Evolutionary conservation across 1,284 basidiomycete species (phyloP), one percentile per base, ranked within the genome.

Genomic region (Heliocybe sulcata): DNA sequence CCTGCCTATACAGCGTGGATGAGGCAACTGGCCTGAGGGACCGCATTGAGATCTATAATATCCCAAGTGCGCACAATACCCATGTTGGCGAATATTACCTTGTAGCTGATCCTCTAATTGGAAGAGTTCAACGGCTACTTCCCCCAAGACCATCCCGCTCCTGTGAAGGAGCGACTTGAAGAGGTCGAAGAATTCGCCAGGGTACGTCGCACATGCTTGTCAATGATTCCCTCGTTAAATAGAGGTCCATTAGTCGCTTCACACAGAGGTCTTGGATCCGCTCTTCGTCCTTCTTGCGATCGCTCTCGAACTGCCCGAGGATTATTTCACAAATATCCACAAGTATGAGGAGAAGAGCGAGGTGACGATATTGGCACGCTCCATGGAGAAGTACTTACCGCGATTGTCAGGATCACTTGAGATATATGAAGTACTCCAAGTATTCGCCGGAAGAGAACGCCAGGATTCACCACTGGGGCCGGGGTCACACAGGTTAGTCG

Each of bases 351-450:
- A 64, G 51, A 69, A 72, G 68, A 69, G 73, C 65, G 68, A 76
- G 69, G 72, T 73, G 45, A 9, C 63, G 12, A 59, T 22, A n/a
- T 9, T 25, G 19, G 19, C 16, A 16, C 38, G 19, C 8, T 8
- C 23, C 47, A 49, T 49, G 14, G 47, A 16, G 22, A n/a, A 20
- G 12, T 29, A 25, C 16, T 26, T 8, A 26, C 47, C 20, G 47
- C 23, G 1, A 16, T 9, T n/a, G 38, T 12, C 54, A 74, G 70
- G 74, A 75, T 55, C 74, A 81, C 60, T 68, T 81, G 25, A 72
- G 80, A 12, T 81, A 80, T 70, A 81, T 81, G 79, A 74, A 78
- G 64, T 81, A 81, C 66, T 62, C 63, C 57, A 76, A 77, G 62
- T 77, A 72, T 62, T 68, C 71, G 3, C 66, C 69, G 0, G 75